phyloP scores from a whole-genome alignment of 2,329 filamentous ascomycete genomes.

The Sordariomycetes sp. region DNA sequence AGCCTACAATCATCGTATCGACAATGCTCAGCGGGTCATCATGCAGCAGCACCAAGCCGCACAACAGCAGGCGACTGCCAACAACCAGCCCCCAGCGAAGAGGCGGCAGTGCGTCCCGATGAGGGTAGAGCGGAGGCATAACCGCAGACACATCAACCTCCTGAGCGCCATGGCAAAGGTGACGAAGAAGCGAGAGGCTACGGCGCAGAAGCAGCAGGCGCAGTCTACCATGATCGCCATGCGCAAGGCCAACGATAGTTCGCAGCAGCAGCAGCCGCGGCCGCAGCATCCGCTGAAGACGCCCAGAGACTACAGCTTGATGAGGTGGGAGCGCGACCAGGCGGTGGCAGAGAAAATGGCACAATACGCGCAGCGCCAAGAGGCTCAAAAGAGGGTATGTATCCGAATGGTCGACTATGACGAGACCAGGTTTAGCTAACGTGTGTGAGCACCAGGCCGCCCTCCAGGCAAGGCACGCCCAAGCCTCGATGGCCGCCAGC shows the following conservation, averaged over 20 bases:
- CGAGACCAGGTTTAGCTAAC: neutral
- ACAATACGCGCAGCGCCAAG: slow-evolving; percentile 46
- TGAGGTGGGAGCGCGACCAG: slow-evolving; percentile 81
- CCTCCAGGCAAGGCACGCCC: slow-evolving; percentile 4
- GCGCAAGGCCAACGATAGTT: slow-evolving; percentile 66
- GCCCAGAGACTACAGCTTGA: slow-evolving; percentile 79
- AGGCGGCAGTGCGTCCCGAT: slow-evolving; percentile 67
- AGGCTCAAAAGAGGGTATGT: slow-evolving; percentile 45
- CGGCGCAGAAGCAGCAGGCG: slow-evolving; percentile 80
- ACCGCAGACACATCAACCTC: slow-evolving; percentile 76
- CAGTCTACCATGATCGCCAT: slow-evolving; percentile 68
- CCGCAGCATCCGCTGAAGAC: slow-evolving; percentile 49
- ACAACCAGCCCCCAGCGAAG: slow-evolving; percentile 19
- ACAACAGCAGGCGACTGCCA: neutral
- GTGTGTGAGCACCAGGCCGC: slow-evolving; percentile 4
- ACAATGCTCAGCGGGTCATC: slow-evolving; percentile 45
- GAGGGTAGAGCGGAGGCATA: slow-evolving; percentile 76
- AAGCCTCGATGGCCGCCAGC: slow-evolving; percentile 13
- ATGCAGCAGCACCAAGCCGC: slow-evolving; percentile 38
- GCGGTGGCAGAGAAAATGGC: slow-evolving; percentile 49
- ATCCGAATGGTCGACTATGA: neutral
- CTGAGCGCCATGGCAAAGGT: slow-evolving; percentile 93
- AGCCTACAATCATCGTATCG: slow-evolving; percentile 50
- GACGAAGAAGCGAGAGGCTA: slow-evolving; percentile 85
- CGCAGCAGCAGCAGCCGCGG: slow-evolving; percentile 16